Base-by-base conservation (phyloP, 805 yeast genomes). In the Spencermartinsiella europaea region DNA sequence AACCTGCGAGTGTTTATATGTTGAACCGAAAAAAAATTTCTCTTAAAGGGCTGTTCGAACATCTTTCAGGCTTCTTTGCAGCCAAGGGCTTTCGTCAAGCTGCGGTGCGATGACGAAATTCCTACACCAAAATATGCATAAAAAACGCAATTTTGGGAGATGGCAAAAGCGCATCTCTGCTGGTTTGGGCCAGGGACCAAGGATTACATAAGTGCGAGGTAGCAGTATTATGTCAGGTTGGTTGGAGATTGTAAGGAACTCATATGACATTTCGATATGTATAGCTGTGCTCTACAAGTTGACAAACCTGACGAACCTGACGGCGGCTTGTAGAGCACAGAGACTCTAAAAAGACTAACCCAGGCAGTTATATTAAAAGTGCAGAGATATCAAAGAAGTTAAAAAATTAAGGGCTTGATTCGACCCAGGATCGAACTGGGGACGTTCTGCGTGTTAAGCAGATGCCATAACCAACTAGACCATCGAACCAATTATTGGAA, bases 391-490 rank as follows among this genome's bases (percentile, higher is more conserved):
- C 17, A 5, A 20, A 17, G 19, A 37, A 20, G 21, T 12, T 14
- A 37, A 37, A 37, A 37, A 20, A 37, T 15, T 5, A 20, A 19
- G n/a, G 19, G 21, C 12, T 58, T 89, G 96, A 88, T 84, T 87
- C 82, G 85, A 89, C 97, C 97, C 97, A 90, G 97, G 97, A 88
- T 91, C 96, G 97, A 91, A 91, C 97, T 89, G 96, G 97, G 96
- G 97, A 91, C 97, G 89, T 86, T 86, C 93, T 88, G 96, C 96
- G 96, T 90, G 97, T 90, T 88, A 90, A 87, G 96, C 96, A 89
- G 93, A 86, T 85, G 96, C 95, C 96, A 90, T 90, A 81, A 89
- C 96, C 96, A 73, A 89, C 96, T 89, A 89, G 96, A 89, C 96
- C 96, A 89, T 89, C 83, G 80, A 82, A 81, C 93, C 93, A 48